phyloP scores from a whole-genome alignment of 371 early-diverging fungal genomes.

The Chytridium lagenaria region DNA sequence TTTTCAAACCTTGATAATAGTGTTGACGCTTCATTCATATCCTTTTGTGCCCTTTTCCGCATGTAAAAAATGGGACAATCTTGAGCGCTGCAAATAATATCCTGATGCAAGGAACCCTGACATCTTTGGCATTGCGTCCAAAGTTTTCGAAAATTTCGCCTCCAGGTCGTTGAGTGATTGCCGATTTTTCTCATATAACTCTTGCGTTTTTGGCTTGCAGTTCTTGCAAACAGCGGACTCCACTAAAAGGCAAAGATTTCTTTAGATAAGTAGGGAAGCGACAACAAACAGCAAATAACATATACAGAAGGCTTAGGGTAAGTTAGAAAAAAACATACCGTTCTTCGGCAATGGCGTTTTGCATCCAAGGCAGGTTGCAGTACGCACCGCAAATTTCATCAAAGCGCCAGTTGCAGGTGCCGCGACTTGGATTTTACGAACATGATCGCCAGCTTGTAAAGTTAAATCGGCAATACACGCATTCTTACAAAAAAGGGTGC shows the following conservation, averaged over 20 bases:
- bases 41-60: conserved; percentile 98
- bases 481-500: conserved; percentile 70
- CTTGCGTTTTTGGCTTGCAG: conserved; percentile 76
- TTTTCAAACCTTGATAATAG: conserved; percentile 46
- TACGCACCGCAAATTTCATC: conserved; percentile 93
- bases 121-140: conserved; percentile 99
- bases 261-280: too few species aligned
- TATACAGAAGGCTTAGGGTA: too few species aligned
- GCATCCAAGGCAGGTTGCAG: conserved; percentile 94
- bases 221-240: conserved; percentile 81
- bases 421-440: conserved; percentile 83
- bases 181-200: conserved; percentile 75
- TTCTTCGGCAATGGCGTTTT: conserved; percentile 82
- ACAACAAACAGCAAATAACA: too few species aligned
- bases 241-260: conserved; percentile 25
- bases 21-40: conserved; percentile 77
- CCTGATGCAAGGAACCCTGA: conserved; percentile 96
- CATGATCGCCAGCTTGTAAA: conserved; percentile 86
- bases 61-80: conserved; percentile 99
- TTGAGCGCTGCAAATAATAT: conserved; percentile 96
- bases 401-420: conserved; percentile 90
- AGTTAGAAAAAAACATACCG: conserved; percentile 53
- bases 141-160: conserved; percentile 81
- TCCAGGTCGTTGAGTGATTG: conserved; percentile 75
- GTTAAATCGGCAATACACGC: not conserved